Conservation (phyloP, 352 stramenopile genomes). For the Phytopythium litorale region DNA sequence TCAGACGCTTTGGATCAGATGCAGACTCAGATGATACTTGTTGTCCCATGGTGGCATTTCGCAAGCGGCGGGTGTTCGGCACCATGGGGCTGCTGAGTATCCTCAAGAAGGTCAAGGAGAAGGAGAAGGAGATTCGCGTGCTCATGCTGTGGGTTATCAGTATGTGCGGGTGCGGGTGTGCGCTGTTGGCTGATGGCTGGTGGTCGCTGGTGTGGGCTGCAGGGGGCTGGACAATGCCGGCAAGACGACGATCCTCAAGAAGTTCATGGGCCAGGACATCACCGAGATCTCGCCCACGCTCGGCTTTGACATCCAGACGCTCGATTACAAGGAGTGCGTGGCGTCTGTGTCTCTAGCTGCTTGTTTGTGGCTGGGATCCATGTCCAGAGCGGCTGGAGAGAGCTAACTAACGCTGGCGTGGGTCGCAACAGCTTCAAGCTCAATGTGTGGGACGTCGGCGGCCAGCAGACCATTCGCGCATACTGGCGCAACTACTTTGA, state of each 20-base stretch:
- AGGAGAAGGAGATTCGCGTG: slow-evolving; percentile 98
- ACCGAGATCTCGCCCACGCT: slow-evolving; percentile 92
- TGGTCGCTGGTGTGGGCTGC: slow-evolving; percentile 19
- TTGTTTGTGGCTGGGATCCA: too few relatives aligned
- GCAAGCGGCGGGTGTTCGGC: background rate
- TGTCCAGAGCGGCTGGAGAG: background rate
- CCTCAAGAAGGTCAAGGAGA: slow-evolving; percentile 98
- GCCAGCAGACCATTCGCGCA: slow-evolving; percentile 98
- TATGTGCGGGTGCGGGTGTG: background rate
- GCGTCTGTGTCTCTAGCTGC: too few relatives aligned
- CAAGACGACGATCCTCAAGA: slow-evolving; percentile 98
- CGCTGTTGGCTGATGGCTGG: slow-evolving; percentile 1
- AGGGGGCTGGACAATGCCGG: slow-evolving; percentile 97
- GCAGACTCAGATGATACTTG: background rate
- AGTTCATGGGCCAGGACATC: slow-evolving; percentile 94
- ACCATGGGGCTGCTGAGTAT: slow-evolving; percentile 91
- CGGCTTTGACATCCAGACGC: slow-evolving; percentile 97
- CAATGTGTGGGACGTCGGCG: slow-evolving; percentile 98
- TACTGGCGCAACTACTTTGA: slow-evolving; percentile 99
- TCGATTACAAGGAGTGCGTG: slow-evolving; percentile 92
- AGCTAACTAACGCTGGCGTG: slow-evolving; percentile 31
- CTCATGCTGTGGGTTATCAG: slow-evolving; percentile 91
- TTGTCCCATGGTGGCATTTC: background rate
- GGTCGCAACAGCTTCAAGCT: slow-evolving; percentile 95
- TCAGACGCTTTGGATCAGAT: background rate